A percentile compares a stretch with the other conserved stretches of the same genome.
Evolutionary conservation across 495 filamentous ascomycete genomes (phyloP).

Genomic region (Penicillium daleae): DNA sequence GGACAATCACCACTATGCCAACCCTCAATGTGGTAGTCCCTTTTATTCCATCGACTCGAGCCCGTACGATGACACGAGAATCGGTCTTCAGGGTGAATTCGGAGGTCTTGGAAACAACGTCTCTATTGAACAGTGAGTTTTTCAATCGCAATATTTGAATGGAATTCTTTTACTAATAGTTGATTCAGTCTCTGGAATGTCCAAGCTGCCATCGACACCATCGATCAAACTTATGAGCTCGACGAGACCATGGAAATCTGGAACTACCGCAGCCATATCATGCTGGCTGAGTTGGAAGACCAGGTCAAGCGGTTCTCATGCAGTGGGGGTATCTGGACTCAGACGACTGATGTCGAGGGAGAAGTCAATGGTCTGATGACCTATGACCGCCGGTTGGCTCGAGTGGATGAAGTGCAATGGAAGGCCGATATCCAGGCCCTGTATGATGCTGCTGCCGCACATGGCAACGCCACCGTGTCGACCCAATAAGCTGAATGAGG

Average conservation of each 20-base stretch:
- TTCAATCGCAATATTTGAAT: neutral
- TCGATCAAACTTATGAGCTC: constrained; percentile 70
- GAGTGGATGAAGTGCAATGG: constrained; percentile 62
- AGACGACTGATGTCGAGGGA: constrained; percentile 75
- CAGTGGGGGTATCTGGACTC: constrained; percentile 64
- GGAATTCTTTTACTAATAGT: neutral
- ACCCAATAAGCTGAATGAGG: neutral
- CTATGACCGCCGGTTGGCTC: constrained; percentile 61
- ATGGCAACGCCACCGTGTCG: constrained; percentile 20
- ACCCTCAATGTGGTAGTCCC: constrained; percentile 70
- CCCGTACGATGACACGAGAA: constrained; percentile 61
- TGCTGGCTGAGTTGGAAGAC: constrained; percentile 58
- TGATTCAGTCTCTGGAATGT: constrained; percentile 58
- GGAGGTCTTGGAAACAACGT: constrained; percentile 67
- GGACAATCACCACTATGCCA: constrained; percentile 75
- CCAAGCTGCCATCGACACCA: constrained; percentile 54
- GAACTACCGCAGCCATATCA: constrained; percentile 63
- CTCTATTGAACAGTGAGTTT: constrained; percentile 52
- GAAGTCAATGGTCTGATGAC: constrained; percentile 73
- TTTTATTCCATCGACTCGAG: constrained; percentile 59
- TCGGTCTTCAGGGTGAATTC: constrained; percentile 71
- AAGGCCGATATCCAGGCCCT: constrained; percentile 59
- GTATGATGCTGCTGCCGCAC: constrained; percentile 54
- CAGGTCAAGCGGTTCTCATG: constrained; percentile 61
- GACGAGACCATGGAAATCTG: constrained; percentile 58